Conservation (phyloP, 352 stramenopile genomes). For the Phytopythium boreale region DNA sequence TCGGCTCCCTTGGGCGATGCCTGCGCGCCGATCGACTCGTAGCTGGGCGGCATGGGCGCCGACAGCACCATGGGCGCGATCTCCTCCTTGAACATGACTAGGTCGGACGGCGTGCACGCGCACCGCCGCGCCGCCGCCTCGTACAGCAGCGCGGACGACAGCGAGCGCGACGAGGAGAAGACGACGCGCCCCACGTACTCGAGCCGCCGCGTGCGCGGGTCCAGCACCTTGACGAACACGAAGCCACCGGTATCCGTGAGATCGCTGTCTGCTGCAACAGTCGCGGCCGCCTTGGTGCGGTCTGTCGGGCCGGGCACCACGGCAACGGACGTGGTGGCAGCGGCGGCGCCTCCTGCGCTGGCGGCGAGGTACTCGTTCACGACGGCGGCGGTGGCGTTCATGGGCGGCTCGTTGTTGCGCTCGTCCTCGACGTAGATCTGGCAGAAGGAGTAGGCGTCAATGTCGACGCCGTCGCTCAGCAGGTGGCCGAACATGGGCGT, state of each 20-base stretch:
- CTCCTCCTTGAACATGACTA: constrained; percentile 74
- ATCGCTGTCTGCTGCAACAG: background rate
- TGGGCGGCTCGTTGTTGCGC: constrained; percentile 15
- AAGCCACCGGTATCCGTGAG: constrained; percentile 22
- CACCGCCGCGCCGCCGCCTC: constrained; percentile 40
- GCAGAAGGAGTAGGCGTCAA: constrained; percentile 82
- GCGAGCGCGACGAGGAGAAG: constrained; percentile 16
- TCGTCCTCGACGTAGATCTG: constrained; percentile 67
- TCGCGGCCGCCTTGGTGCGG: background rate
- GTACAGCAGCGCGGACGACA: constrained; percentile 40
- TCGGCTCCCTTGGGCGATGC: constrained; percentile 13
- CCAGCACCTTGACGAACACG: constrained; percentile 68
- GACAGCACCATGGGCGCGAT: constrained; percentile 64
- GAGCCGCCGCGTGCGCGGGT: constrained; percentile 33
- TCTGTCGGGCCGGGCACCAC: background rate
- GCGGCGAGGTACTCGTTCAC: background rate
- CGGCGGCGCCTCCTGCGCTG: background rate
- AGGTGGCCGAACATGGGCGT: constrained; percentile 65
- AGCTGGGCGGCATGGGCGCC: constrained; percentile 34
- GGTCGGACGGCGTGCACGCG: constrained; percentile 35
- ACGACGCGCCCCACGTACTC: constrained; percentile 42
- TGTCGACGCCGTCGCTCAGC: constrained; percentile 75
- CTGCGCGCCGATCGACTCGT: constrained; percentile 8
- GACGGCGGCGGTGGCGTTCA: constrained; percentile 9
- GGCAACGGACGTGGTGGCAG: background rate